phyloP scores from a whole-genome alignment of 139 green algal genomes.

The Prasinococcaceae sp. region DNA sequence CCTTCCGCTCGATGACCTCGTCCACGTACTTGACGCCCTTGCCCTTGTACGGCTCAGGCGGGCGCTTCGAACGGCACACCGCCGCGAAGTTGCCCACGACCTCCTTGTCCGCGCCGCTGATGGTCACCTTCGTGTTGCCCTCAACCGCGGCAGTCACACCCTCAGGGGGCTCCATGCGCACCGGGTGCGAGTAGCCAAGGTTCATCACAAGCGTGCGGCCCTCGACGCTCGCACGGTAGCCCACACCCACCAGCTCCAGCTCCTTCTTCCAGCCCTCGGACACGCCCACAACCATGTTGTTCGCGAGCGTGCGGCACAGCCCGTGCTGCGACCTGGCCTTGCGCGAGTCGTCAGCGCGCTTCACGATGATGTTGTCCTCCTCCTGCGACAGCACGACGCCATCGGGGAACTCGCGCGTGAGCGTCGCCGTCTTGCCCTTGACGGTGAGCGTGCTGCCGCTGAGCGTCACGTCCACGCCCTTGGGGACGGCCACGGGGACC shows the following conservation, averaged over 20 bases:
- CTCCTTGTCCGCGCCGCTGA: slow-evolving; percentile 71
- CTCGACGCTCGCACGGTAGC: slow-evolving; percentile 68
- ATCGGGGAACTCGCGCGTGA: too few relatives aligned
- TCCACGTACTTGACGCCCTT: slow-evolving; percentile 68
- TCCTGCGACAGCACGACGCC: too few relatives aligned
- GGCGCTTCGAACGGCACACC: slow-evolving; percentile 59
- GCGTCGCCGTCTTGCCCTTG: too few relatives aligned
- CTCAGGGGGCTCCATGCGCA: slow-evolving; percentile 67
- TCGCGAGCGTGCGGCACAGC: slow-evolving; percentile 60
- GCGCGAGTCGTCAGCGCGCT: too few relatives aligned
- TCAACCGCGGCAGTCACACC: slow-evolving; percentile 70
- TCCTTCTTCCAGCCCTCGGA: slow-evolving; percentile 67
- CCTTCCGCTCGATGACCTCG: slow-evolving; percentile 85
- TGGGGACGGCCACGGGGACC: too few relatives aligned
- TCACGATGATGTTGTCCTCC: too few relatives aligned
- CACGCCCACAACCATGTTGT: slow-evolving; percentile 87
- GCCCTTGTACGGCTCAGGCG: slow-evolving; percentile 90
- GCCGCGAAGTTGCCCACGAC: slow-evolving; percentile 81
- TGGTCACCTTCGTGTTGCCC: slow-evolving; percentile 63
- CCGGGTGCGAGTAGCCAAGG: slow-evolving; percentile 79
- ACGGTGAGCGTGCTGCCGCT: too few relatives aligned
- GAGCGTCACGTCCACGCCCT: too few relatives aligned
- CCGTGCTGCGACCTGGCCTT: too few relatives aligned
- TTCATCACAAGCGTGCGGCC: slow-evolving; percentile 68
- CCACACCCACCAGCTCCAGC: slow-evolving; percentile 66